phyloP scores from a whole-genome alignment of 2,329 filamentous ascomycete genomes.

The Epicoccum nigrum region DNA sequence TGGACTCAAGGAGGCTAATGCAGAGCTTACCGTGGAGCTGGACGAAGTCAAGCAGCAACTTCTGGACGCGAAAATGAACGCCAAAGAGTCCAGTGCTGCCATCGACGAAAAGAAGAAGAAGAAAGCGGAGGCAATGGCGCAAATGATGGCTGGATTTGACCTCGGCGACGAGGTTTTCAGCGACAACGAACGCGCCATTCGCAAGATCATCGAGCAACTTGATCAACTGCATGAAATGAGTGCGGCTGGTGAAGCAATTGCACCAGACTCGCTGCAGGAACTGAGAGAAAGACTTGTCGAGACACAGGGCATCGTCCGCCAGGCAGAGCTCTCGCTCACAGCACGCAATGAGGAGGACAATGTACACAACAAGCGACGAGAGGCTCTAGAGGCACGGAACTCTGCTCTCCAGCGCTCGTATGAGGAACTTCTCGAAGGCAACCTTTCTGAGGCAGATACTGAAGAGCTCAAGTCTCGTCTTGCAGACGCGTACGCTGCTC shows the following conservation, averaged over 20 bases:
- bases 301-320: slow-evolving; percentile 88
- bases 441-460: slow-evolving; percentile 77
- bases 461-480: slow-evolving; percentile 84
- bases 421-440: slow-evolving; percentile 79
- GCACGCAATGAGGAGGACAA: slow-evolving; percentile 68
- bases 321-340: slow-evolving; percentile 86
- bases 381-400: slow-evolving; percentile 79
- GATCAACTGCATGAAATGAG: slow-evolving; percentile 79
- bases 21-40: slow-evolving; percentile 87
- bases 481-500: slow-evolving; percentile 76
- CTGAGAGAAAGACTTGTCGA: slow-evolving; percentile 81
- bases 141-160: slow-evolving; percentile 99
- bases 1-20: slow-evolving; percentile 91
- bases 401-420: slow-evolving; percentile 80
- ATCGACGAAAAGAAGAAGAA: slow-evolving; percentile 97
- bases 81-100: slow-evolving; percentile 88
- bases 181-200: slow-evolving; percentile 85
- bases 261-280: slow-evolving; percentile 78
- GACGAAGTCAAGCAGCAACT: slow-evolving; percentile 97
- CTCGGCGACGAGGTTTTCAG: slow-evolving; percentile 92
- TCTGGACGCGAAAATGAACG: slow-evolving; percentile 93
- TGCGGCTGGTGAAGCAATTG: slow-evolving; percentile 76
- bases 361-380: slow-evolving; percentile 68
- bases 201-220: slow-evolving; percentile 81
- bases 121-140: slow-evolving; percentile 98